Base-by-base conservation (phyloP, 108 stramenopile species). In the Mayamaea pseudoterrestris region DNA sequence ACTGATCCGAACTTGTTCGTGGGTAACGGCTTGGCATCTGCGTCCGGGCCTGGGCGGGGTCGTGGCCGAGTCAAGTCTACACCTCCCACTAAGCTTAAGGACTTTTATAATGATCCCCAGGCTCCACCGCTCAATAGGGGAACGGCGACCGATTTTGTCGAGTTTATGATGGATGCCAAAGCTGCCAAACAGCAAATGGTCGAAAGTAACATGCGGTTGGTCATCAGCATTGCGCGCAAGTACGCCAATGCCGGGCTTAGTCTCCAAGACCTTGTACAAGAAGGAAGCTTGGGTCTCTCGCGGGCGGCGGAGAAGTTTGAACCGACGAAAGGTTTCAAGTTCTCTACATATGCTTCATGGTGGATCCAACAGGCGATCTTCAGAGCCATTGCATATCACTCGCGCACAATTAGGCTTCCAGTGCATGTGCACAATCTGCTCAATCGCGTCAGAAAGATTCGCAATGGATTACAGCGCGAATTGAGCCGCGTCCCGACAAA, bases 311-410 rank as follows among this genome's bases (percentile, higher is more conserved):
- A 95, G 54, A 93, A 93, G 65, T 98, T 93, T 59, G 93, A 98
- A 58, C 94, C 94, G 6, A 83, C 83, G 49, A 50, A 70, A 11
- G 94, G 94, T 26, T 95, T 94, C 55, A 81, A 83, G 21, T 95
- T 98, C 63, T 87, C 80, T 40, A 96, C 97, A n/a, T 98, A 98
- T 55, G 93, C 94, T 22, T 84, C 92, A 13, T 98, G 90, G 91
- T 98, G 97, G 97, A 93, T 98, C 53, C 90, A 90, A 61, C 95
- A 96, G 69, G 65, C 81, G 39, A 80, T 97, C 41, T 80, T 87
- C 83, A 69, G 94, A 44, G 93, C 93, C 28, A 86, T 94, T 61
- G 92, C 92, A 2, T 89, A 91, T 55, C 87, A 93, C 53, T 87
- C 79, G 35, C 74, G 93, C 24, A 74, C 80, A 4, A 89, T 95